Conservation (phyloP, 768 basidiomycete species). For the Mrakia frigida region DNA sequence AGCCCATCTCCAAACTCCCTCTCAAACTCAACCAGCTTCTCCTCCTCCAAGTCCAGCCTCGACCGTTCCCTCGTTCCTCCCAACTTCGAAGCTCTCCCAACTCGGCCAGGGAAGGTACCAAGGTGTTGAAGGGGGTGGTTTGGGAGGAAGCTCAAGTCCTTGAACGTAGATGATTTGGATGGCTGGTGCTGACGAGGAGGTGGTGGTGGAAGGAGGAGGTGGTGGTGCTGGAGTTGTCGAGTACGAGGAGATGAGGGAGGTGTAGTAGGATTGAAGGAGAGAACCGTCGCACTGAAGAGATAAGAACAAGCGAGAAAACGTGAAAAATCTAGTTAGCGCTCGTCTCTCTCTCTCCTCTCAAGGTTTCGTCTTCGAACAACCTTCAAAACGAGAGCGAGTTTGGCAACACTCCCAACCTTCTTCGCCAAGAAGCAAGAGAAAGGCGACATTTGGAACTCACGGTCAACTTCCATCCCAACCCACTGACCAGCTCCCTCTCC, state of each 20-base stretch:
- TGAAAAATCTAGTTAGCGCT: not conserved
- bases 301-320: constrained; percentile 33
- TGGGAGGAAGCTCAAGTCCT: constrained; percentile 1
- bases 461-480: constrained; percentile 90
- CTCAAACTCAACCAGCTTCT: not conserved
- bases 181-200: not conserved
- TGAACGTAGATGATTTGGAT: constrained; percentile 8
- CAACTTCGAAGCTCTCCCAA: not conserved
- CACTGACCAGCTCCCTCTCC: constrained; percentile 84
- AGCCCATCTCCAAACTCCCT: too few relatives aligned
- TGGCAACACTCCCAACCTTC: too few relatives aligned
- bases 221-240: constrained; percentile 30
- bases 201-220: not conserved
- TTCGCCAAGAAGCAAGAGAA: too few relatives aligned
- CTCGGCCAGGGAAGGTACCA: constrained; percentile 23
- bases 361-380: not conserved
- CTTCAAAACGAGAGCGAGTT: too few relatives aligned
- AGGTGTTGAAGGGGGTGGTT: constrained; percentile 4
- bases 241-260: constrained; percentile 84
- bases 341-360: too few relatives aligned
- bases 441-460: constrained; percentile 50
- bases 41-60: not conserved
- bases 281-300: constrained; percentile 75
- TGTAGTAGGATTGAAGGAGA: constrained; percentile 85
- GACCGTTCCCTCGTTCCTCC: not conserved